These are phyloP conservation scores for Xylaria palmicola DNA, from an alignment of 495 filamentous ascomycete species.

Conservation along the genomic window DNA sequence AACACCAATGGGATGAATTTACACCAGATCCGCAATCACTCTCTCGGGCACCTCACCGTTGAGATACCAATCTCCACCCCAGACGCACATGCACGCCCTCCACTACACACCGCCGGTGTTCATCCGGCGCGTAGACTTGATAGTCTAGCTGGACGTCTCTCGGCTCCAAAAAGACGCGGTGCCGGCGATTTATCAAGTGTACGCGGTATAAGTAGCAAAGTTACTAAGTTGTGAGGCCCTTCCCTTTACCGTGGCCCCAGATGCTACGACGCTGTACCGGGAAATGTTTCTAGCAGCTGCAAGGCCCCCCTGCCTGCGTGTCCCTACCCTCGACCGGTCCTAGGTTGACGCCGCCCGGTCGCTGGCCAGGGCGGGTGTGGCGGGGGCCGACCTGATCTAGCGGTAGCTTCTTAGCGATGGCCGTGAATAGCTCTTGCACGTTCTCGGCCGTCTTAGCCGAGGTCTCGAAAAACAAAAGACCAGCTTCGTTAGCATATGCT, in stretches of 20 bases:
- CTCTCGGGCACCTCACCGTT: slow-evolving; percentile 10
- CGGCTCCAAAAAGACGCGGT: neutral
- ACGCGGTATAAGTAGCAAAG: neutral
- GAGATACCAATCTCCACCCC: slow-evolving; percentile 11
- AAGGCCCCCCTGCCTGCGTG: slow-evolving; percentile 70
- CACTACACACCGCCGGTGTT: neutral
- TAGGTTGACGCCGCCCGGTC: slow-evolving; percentile 74
- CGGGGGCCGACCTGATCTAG: slow-evolving; percentile 91
- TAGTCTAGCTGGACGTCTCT: neutral
- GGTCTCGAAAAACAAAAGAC: slow-evolving; percentile 94
- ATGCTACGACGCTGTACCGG: neutral
- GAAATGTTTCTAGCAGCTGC: slow-evolving; percentile 61
- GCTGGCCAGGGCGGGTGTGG: slow-evolving; percentile 69
- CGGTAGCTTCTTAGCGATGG: slow-evolving; percentile 94
- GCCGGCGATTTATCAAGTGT: neutral
- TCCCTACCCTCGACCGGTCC: slow-evolving; percentile 70
- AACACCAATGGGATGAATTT: slow-evolving; percentile 39
- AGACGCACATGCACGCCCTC: neutral
- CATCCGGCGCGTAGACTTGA: neutral
- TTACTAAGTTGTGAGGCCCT: neutral
- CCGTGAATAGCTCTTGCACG: slow-evolving; percentile 93
- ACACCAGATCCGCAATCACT: slow-evolving; percentile 31
- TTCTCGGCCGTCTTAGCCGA: slow-evolving; percentile 96
- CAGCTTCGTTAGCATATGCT: slow-evolving; percentile 89
- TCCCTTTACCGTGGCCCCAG: slow-evolving; percentile 1